A percentile compares a stretch with the other conserved stretches of the same genome.
These are phyloP conservation scores for Hemisphaericaspora xylofermentans DNA, from an alignment of 1,139 yeast genomes.

Conservation along the genomic window DNA sequence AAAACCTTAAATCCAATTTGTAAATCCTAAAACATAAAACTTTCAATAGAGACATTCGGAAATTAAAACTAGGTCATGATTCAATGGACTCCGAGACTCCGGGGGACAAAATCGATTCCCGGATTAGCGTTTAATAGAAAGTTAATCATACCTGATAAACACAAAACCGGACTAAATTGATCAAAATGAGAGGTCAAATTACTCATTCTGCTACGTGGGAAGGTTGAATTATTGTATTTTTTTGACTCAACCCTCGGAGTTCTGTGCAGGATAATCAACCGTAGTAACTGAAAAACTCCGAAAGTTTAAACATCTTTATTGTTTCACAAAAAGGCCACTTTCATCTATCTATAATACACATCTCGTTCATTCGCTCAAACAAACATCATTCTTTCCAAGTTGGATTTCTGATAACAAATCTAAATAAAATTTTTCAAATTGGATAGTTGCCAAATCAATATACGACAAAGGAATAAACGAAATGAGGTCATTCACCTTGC, in stretches of 20 bases:
- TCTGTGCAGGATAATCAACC: neutral
- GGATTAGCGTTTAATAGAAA: too few species aligned
- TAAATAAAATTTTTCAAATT: neutral
- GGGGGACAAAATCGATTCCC: neutral
- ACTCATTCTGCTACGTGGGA: too few species aligned
- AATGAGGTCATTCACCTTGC: conserved; percentile 2
- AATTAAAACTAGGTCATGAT: neutral
- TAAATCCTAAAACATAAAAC: too few species aligned
- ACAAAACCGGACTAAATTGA: neutral
- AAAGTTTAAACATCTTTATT: neutral
- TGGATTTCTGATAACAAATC: neutral
- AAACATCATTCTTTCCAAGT: too few species aligned
- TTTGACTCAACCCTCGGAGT: neutral
- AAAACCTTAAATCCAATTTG: too few species aligned
- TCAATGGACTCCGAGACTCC: conserved; percentile 4
- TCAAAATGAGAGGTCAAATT: neutral
- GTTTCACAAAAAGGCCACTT: too few species aligned
- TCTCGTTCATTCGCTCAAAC: too few species aligned
- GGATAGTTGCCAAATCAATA: too few species aligned
- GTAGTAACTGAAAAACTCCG: neutral
- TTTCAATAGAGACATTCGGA: too few species aligned
- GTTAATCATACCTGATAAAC: neutral
- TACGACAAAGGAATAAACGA: neutral
- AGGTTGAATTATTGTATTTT: neutral
- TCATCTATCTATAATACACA: too few species aligned